Conservation (phyloP, 164 flowering plant genomes). For the Magnolia sinica region DNA sequence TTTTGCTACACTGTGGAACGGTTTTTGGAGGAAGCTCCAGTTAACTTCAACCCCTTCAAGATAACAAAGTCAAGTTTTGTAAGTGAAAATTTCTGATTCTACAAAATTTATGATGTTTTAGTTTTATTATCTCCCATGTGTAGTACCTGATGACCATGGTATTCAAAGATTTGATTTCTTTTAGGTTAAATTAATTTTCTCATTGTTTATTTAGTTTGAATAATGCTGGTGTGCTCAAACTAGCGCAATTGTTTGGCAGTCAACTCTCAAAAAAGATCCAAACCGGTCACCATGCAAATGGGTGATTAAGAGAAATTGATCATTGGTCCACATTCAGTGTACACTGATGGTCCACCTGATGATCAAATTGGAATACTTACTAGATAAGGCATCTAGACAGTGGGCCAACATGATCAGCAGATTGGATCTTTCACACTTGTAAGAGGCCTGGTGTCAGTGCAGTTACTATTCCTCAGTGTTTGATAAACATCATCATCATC, state of each 20-base stretch:
- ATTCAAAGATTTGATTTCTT: background rate
- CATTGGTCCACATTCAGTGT: background rate
- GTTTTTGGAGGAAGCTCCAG: constrained; percentile 73
- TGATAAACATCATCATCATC: no score
- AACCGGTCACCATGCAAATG: background rate
- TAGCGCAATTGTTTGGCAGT: background rate
- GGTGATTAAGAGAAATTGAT: no score
- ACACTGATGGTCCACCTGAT: no score
- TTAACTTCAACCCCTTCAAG: constrained; percentile 65
- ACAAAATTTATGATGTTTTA: background rate
- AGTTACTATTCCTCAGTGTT: background rate
- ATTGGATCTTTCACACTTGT: background rate
- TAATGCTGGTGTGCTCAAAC: background rate
- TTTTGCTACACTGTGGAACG: constrained; percentile 90
- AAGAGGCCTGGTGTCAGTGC: background rate
- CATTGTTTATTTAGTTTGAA: background rate
- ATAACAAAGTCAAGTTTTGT: background rate
- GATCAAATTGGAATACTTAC: no score
- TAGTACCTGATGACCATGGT: background rate
- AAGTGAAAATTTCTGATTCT: background rate
- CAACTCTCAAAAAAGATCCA: background rate
- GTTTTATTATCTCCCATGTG: background rate
- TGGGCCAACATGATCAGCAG: background rate
- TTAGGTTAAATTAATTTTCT: no score
- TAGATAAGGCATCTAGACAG: background rate